Conservation (phyloP, 1,139 yeast genomes). For the Neolecta irregularis region DNA sequence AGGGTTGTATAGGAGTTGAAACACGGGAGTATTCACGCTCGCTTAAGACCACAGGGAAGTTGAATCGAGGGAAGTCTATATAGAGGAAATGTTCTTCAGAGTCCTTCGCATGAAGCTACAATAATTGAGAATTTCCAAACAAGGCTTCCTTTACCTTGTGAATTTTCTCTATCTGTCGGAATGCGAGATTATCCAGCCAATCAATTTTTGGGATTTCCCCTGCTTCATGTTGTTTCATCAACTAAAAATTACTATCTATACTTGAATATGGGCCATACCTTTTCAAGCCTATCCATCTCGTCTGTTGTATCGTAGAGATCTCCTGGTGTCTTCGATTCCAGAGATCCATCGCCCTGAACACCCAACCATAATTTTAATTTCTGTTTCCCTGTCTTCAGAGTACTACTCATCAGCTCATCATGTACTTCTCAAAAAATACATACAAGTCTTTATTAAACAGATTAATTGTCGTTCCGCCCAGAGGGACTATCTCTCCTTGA, state of each 20-base stretch:
- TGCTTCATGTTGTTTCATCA: conserved; percentile 48
- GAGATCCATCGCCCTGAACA: conserved; percentile 24
- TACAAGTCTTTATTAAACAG: conserved; percentile 35
- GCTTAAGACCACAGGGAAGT: conserved; percentile 65
- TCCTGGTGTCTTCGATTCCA: conserved; percentile 21
- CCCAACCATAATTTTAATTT: conserved; percentile 31
- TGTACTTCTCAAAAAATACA: background rate
- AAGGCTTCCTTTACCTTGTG: conserved; percentile 22
- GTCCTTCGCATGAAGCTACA: no score
- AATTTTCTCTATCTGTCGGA: conserved; percentile 40
- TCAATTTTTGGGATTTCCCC: conserved; percentile 47
- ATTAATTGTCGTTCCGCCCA: conserved; percentile 43
- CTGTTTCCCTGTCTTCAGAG: conserved; percentile 45
- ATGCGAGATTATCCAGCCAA: conserved; percentile 65
- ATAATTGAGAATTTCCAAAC: no score
- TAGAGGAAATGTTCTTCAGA: conserved; percentile 33
- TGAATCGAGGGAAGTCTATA: conserved; percentile 62
- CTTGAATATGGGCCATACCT: conserved; percentile 5
- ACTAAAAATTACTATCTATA: conserved; percentile 15
- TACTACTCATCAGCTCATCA: conserved; percentile 18
- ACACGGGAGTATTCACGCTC: conserved; percentile 35
- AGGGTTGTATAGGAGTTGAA: conserved; percentile 15
- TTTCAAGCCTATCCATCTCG: conserved; percentile 34
- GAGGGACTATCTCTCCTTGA: conserved; percentile 32
- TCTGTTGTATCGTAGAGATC: conserved; percentile 19